Evolutionary conservation across 2,329 filamentous ascomycete species (phyloP).

Genomic region (Sordariomycetes sp.): DNA sequence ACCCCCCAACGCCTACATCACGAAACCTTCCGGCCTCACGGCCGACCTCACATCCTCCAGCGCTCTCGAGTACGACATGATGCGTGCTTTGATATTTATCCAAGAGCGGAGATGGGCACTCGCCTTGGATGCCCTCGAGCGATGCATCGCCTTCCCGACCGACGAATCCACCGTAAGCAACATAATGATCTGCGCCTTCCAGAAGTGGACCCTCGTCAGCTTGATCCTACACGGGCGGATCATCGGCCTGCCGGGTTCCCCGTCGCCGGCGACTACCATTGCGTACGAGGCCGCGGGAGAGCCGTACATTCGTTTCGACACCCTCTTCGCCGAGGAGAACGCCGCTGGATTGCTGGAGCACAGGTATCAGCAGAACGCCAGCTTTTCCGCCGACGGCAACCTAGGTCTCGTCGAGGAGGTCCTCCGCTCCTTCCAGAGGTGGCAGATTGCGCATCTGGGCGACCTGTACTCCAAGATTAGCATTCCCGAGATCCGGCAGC

Average conservation of each 20-base stretch:
- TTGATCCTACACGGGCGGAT: slow-evolving; percentile 54
- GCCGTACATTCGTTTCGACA: slow-evolving; percentile 51
- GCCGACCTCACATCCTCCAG: slow-evolving; percentile 32
- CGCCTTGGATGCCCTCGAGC: slow-evolving; percentile 48
- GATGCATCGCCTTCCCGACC: slow-evolving; percentile 54
- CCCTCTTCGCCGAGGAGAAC: slow-evolving; percentile 11
- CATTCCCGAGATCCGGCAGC: slow-evolving; percentile 34
- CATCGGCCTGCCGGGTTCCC: slow-evolving; percentile 2
- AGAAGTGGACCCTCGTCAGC: slow-evolving; percentile 74
- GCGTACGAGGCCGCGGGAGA: slow-evolving; percentile 32
- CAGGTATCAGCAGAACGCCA: slow-evolving; percentile 37
- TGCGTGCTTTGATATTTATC: slow-evolving; percentile 53
- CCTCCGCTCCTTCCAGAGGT: slow-evolving; percentile 57
- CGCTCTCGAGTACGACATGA: slow-evolving; percentile 55
- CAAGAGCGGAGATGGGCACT: slow-evolving; percentile 45
- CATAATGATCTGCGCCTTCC: slow-evolving; percentile 80
- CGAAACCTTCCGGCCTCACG: slow-evolving; percentile 42
- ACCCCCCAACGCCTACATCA: slow-evolving; percentile 43
- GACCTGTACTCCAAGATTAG: slow-evolving; percentile 54
- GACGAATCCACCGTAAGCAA: slow-evolving; percentile 51
- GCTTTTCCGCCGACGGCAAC: slow-evolving; percentile 65
- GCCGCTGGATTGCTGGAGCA: slow-evolving; percentile 50
- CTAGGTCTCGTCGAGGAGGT: slow-evolving; percentile 57
- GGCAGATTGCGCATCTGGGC: slow-evolving; percentile 60
- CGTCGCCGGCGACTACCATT: neutral